Base-by-base conservation (phyloP, 192 early-diverging fungal species). In the Coemansia sp. region DNA sequence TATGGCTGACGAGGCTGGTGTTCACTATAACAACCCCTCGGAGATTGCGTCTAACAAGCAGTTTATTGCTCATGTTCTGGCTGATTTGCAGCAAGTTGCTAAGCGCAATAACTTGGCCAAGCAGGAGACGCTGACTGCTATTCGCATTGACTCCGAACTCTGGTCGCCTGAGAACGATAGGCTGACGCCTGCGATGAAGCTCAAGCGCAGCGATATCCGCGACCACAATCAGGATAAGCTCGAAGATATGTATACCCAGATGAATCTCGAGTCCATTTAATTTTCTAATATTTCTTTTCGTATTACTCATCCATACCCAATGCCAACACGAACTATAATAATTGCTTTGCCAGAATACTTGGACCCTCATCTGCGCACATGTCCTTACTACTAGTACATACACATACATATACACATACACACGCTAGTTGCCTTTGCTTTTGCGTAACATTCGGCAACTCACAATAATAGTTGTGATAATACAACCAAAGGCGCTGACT, bases 111-210 rank as follows among this genome's bases (percentile, higher is more conserved):
- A 78, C 1, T 84, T 98, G 58, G 90, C 90, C 68, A 85, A 88
- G 27, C 87, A 90, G 34, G 97, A 97, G 78, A 84, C 92, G 61
- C 62, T 96, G 17, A 74, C 84, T 32, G 85, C 84, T 29, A 85
- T 96, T 64, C 82, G 82, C 37, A 62, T 98, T 46, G 84, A 84
- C 55, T 44, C 74, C 8, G 93, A 92, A 19, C 91, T 95, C 62
- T 98, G 97, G 97, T 94, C 94, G 4, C 86, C 94, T 21, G 87
- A 96, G 80, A 93, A 90, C 77, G 88, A 87, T 8, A 72, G 87
- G 58, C 79, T 93, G 74, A 98, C 96, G 17, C 93, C 96, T n/a
- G 94, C 94, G 21, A 90, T 91, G 82, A 97, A 97, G 82, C 72
- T 96, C 44, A 94, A 95, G 77, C 89, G 96, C 64, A 87, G 86